phyloP scores from a whole-genome alignment of 148 eudicot genomes.

The Rhododendron kiyosumense region DNA sequence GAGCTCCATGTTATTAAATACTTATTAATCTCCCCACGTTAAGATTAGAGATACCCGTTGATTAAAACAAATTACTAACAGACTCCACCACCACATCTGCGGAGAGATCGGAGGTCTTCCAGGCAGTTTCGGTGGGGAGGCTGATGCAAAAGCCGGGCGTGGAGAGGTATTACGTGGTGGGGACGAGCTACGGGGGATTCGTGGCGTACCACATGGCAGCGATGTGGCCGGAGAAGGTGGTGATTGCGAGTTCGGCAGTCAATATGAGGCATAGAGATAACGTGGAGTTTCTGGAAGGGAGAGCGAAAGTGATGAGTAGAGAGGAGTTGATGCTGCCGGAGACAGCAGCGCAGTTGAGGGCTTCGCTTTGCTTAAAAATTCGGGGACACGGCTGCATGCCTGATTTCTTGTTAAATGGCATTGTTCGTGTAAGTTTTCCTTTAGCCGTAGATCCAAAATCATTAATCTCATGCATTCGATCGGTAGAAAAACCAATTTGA shows the following conservation, averaged over 20 bases:
- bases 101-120: constrained; percentile 43
- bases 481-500: no score
- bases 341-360: constrained; percentile 25
- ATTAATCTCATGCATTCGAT: no score
- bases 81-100: constrained; percentile 24
- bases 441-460: no score
- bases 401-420: no score
- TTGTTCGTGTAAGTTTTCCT: no score
- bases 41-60: no score
- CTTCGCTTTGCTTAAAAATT: no score
- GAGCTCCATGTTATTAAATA: no score
- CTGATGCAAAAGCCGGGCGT: constrained; percentile 40
- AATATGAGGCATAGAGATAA: constrained; percentile 35
- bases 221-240: constrained; percentile 54
- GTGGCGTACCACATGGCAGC: constrained; percentile 49
- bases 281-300: constrained; percentile 23
- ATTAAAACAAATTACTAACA: no score
- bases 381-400: no score
- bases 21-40: no score
- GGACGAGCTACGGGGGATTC: constrained; percentile 59
- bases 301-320: constrained; percentile 24
- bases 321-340: constrained; percentile 39
- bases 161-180: constrained; percentile 32
- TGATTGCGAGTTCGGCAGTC: constrained; percentile 46
- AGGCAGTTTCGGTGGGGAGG: constrained; percentile 35